A percentile compares a stretch with the other conserved stretches of the same genome.
phyloP scores from a whole-genome alignment of 306 rosid species.

The Carpinus viminea region DNA sequence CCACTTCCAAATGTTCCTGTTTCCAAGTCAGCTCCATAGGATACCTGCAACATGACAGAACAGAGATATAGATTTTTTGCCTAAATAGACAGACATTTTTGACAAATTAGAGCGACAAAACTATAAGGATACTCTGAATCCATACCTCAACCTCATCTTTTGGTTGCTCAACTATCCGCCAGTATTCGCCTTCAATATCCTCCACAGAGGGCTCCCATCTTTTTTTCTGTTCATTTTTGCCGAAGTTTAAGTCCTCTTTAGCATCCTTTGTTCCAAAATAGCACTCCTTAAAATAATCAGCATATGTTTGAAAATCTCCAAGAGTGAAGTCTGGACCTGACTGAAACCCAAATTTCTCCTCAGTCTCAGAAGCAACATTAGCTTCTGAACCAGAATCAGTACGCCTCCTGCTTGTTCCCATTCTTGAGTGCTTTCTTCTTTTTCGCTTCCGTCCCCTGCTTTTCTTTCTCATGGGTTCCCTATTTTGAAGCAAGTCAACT shows the following conservation, averaged over 20 bases:
- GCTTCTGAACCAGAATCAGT: constrained; percentile 50
- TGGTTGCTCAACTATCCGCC: constrained; percentile 89
- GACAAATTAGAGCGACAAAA: constrained; percentile 14
- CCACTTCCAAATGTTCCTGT: constrained; percentile 87
- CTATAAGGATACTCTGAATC: constrained; percentile 3
- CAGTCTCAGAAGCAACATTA: constrained; percentile 52
- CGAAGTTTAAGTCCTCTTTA: constrained; percentile 30
- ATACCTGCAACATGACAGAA: constrained; percentile 59
- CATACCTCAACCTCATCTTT: constrained; percentile 93
- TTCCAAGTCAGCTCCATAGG: constrained; percentile 95
- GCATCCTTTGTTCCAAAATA: constrained; percentile 62
- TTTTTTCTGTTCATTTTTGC: constrained; percentile 31
- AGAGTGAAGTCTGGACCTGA: constrained; percentile 79
- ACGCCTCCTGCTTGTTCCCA: constrained; percentile 52
- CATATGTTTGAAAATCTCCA: constrained; percentile 62
- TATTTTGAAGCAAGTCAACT: constrained; percentile 91
- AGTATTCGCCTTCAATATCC: constrained; percentile 96
- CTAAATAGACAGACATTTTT: not conserved
- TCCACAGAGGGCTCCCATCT: constrained; percentile 64
- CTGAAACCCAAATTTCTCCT: constrained; percentile 83
- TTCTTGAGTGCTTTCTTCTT: constrained; percentile 58
- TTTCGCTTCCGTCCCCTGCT: constrained; percentile 76
- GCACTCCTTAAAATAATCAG: constrained; percentile 60
- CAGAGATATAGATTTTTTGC: constrained; percentile 18
- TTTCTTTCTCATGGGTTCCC: constrained; percentile 95